Percentiles rank a stretch among this genome's conserved stretches.
Evolutionary conservation across 2,329 filamentous ascomycete species (phyloP).

Genomic region (Dothidotthia symphoricarpi): DNA sequence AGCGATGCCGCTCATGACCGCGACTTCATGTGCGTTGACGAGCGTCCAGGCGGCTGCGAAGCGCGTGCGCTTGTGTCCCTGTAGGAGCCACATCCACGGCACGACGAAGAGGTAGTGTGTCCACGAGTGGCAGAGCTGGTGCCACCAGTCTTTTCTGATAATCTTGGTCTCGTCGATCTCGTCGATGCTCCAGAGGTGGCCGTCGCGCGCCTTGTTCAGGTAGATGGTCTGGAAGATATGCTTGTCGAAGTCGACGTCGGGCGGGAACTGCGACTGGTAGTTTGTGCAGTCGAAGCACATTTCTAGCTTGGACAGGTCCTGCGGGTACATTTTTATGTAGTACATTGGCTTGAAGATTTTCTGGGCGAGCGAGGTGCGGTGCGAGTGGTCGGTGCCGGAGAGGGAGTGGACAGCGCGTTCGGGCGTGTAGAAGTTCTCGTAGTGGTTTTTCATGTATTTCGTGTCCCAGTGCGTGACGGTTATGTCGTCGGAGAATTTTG

Average conservation of each 20-base stretch:
- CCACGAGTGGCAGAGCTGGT: conserved; percentile 64
- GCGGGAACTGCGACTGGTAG: conserved; percentile 69
- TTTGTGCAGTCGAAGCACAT: conserved; percentile 73
- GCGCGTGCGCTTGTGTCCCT: conserved; percentile 61
- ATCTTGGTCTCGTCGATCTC: conserved; percentile 61
- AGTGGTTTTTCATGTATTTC: conserved; percentile 65
- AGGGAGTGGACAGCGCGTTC: conserved; percentile 47
- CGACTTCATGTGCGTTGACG: conserved; percentile 68
- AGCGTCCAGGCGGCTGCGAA: conserved; percentile 69
- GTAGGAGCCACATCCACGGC: conserved; percentile 69
- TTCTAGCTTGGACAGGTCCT: conserved; percentile 57
- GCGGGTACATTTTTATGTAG: conserved; percentile 59
- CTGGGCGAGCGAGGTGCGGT: conserved; percentile 47
- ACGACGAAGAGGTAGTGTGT: conserved; percentile 65
- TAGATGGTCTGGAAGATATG: conserved; percentile 72
- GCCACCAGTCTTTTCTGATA: conserved; percentile 66
- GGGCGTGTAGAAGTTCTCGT: conserved; percentile 60
- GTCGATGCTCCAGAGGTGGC: conserved; percentile 58
- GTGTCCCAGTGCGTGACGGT: conserved; percentile 67
- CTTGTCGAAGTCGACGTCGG: conserved; percentile 54
- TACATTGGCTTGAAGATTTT: conserved; percentile 64
- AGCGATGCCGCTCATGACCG: conserved; percentile 68
- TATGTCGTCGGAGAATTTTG: conserved; percentile 68
- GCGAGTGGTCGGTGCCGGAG: conserved; percentile 44
- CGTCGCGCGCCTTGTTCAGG: conserved; percentile 57